A percentile compares a stretch with the other conserved stretches of the same genome.
Conservation (phyloP, 2,329 filamentous ascomycete genomes). For the Colletotrichum sublineola region DNA sequence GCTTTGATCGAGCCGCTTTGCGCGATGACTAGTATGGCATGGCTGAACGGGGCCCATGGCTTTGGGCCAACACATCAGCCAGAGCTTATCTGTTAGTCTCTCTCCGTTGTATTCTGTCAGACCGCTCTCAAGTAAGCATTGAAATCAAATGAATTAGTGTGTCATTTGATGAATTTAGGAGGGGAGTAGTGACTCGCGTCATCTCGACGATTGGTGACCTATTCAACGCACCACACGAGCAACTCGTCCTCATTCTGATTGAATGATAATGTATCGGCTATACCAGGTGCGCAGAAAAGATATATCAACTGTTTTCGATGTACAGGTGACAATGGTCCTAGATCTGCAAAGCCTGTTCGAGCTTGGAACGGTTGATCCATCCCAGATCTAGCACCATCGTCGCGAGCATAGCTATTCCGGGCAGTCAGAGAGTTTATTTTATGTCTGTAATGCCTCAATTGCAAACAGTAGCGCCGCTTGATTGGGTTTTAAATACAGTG, state of each 20-base stretch:
- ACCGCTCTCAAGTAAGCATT: background rate
- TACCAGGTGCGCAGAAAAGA: background rate
- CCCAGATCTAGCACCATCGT: background rate
- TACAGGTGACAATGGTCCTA: background rate
- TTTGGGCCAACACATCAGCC: background rate
- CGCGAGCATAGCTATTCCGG: background rate
- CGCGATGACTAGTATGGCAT: background rate
- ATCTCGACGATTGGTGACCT: background rate
- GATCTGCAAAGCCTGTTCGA: background rate
- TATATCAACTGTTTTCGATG: background rate
- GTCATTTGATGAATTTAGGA: background rate
- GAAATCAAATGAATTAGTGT: background rate
- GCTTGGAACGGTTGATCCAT: background rate
- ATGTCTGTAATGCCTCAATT: background rate
- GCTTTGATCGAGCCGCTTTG: background rate
- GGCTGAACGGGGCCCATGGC: background rate
- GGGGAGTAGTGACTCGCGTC: background rate
- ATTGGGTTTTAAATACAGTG: background rate
- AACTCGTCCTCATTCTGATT: background rate
- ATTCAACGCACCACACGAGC: background rate
- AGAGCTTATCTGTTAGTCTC: background rate
- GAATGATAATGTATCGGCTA: background rate
- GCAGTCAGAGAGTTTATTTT: background rate
- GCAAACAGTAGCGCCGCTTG: background rate
- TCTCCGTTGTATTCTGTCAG: background rate